phyloP scores from a whole-genome alignment of 371 early-diverging fungal species.

The Rhizomucor miehei region DNA sequence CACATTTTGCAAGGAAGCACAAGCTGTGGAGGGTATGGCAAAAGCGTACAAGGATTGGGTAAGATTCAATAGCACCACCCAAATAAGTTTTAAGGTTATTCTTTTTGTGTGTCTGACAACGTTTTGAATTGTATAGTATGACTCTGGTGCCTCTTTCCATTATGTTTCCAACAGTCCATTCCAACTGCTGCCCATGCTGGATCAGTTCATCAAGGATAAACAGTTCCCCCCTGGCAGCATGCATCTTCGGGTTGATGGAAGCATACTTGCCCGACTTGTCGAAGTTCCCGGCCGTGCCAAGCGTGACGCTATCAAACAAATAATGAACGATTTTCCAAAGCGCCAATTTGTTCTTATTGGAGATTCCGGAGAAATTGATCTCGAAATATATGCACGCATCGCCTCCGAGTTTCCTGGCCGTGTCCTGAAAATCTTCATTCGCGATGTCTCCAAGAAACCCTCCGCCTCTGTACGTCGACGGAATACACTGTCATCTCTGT shows the following conservation, averaged over 20 bases:
- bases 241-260: conserved; percentile 62
- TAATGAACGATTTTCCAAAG: conserved; percentile 74
- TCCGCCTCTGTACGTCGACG: conserved; percentile 1
- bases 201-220: conserved; percentile 63
- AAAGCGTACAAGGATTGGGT: conserved; percentile 65
- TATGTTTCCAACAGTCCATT: conserved; percentile 92
- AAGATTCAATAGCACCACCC: conserved; percentile 20
- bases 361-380: conserved; percentile 88
- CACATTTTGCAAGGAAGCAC: conserved; percentile 66
- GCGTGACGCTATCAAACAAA: conserved; percentile 51
- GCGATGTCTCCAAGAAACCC: conserved; percentile 56
- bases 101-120: background rate
- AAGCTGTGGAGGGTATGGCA: conserved; percentile 70
- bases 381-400: conserved; percentile 74
- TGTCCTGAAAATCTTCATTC: conserved; percentile 81
- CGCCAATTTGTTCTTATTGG: conserved; percentile 87
- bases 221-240: conserved; percentile 82
- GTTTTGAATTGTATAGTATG: conserved; percentile 27
- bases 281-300: conserved; percentile 53
- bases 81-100: too few species aligned
- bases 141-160: conserved; percentile 74
- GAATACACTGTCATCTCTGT: conserved; percentile 9
- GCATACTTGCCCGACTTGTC: conserved; percentile 28
- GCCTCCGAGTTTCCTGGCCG: conserved; percentile 60
- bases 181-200: conserved; percentile 77